Conservation (phyloP, 108 stramenopile species). For the Aurantiochytrium sp. region DNA sequence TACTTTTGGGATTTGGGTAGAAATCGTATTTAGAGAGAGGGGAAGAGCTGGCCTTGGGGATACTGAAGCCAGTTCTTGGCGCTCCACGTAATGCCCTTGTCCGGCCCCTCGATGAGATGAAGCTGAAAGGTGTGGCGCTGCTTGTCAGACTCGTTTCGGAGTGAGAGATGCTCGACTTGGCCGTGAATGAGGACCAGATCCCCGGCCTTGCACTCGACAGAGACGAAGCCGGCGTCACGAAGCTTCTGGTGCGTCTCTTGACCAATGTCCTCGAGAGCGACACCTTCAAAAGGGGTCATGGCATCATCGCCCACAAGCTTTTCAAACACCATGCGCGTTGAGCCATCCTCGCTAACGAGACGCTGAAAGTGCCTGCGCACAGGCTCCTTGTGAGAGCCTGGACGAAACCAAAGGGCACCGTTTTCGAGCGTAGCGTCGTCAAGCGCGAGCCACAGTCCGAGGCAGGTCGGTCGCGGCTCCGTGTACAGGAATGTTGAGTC, state of each 20-base stretch:
- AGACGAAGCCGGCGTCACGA: conserved; percentile 65
- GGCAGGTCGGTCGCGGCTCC: conserved; percentile 69
- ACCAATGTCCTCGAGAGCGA: conserved; percentile 42
- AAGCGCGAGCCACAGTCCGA: conserved; percentile 83
- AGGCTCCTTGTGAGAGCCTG: conserved; percentile 66
- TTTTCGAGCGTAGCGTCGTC: conserved; percentile 80
- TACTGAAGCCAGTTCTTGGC: conserved; percentile 83
- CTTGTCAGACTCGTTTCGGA: conserved; percentile 62
- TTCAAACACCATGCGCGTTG: conserved; percentile 51
- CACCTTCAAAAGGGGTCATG: conserved; percentile 60
- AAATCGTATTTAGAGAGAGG: neutral
- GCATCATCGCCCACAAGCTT: conserved; percentile 21
- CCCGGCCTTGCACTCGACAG: conserved; percentile 73
- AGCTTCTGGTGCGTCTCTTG: conserved; percentile 41
- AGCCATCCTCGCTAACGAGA: conserved; percentile 28
- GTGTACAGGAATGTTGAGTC: conserved; percentile 85
- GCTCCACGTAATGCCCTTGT: conserved; percentile 64
- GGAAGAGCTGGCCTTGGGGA: conserved; percentile 45
- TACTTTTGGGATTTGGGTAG: too few relatives aligned
- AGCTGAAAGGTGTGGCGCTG: conserved; percentile 81
- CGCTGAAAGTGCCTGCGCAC: conserved; percentile 37
- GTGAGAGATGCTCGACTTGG: conserved; percentile 74
- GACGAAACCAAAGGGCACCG: conserved; percentile 85
- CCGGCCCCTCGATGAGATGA: conserved; percentile 72
- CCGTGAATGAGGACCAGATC: conserved; percentile 74